These are phyloP conservation scores for fission yeast (Schizosaccharomyces pombe) DNA, from an alignment of 805 yeast species.

Conservation along the genomic window ASM294v3 CU329670.1:829501-830000, in stretches of 20 bases:
- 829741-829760: slow-evolving; percentile 36
- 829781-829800: slow-evolving; percentile 51
- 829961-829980: slow-evolving; percentile 65
- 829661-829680: slow-evolving; percentile 50
- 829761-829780: slow-evolving; percentile 63
- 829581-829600: slow-evolving; percentile 51
- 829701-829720: slow-evolving; percentile 58
- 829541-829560: slow-evolving; percentile 85
- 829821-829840: slow-evolving; percentile 65
- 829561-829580: slow-evolving; percentile 58
- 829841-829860: slow-evolving; percentile 62
- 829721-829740: slow-evolving; percentile 44
- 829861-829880: slow-evolving; percentile 78
- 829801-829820: slow-evolving; percentile 42
- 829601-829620: neutral
- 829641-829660: slow-evolving; percentile 36
- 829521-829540: slow-evolving; percentile 81
- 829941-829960: slow-evolving; percentile 87
- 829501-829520: slow-evolving; percentile 39
- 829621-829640: slow-evolving; percentile 17
- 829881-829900: slow-evolving; percentile 75
- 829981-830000: slow-evolving; percentile 58
- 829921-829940: slow-evolving; percentile 56
- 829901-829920: slow-evolving; percentile 21
- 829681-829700: slow-evolving; percentile 29